These are phyloP conservation scores for Lagenaria siceraria DNA, from an alignment of 306 rosid genomes.

Conservation along the genomic window DNA sequence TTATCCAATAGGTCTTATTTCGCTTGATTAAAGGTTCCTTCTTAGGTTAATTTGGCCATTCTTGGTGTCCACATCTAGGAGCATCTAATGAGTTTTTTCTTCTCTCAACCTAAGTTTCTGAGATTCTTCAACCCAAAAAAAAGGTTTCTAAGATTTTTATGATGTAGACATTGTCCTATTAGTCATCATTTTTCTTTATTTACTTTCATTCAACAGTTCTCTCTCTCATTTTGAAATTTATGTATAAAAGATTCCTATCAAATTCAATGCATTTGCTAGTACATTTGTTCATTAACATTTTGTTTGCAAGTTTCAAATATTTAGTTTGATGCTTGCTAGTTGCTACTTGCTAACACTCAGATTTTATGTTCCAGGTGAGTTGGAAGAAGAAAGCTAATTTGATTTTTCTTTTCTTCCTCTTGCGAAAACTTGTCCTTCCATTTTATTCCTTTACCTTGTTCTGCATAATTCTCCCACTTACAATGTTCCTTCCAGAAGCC, in stretches of 20 bases:
- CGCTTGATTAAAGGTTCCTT: too few species aligned
- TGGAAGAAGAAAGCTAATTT: slow-evolving; percentile 69
- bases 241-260: not conserved
- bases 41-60: too few species aligned
- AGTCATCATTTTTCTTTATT: not conserved
- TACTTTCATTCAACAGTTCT: not conserved
- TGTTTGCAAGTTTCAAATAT: not conserved
- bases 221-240: not conserved
- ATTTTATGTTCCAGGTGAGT: slow-evolving; percentile 49
- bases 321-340: not conserved
- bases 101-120: too few species aligned
- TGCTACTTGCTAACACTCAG: not conserved
- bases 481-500: slow-evolving; percentile 99
- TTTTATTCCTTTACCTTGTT: slow-evolving; percentile 95
- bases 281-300: not conserved
- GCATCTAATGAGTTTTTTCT: too few species aligned
- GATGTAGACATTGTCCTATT: not conserved
- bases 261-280: not conserved
- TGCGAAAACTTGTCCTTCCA: slow-evolving; percentile 90
- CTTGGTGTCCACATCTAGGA: too few species aligned
- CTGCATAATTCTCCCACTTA: slow-evolving; percentile 94
- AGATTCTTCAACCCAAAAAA: too few species aligned
- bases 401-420: slow-evolving; percentile 88
- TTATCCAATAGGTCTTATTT: too few species aligned
- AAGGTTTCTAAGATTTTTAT: not conserved